Conservation (phyloP, 2,329 filamentous ascomycete species). For the Alternaria dauci region DNA sequence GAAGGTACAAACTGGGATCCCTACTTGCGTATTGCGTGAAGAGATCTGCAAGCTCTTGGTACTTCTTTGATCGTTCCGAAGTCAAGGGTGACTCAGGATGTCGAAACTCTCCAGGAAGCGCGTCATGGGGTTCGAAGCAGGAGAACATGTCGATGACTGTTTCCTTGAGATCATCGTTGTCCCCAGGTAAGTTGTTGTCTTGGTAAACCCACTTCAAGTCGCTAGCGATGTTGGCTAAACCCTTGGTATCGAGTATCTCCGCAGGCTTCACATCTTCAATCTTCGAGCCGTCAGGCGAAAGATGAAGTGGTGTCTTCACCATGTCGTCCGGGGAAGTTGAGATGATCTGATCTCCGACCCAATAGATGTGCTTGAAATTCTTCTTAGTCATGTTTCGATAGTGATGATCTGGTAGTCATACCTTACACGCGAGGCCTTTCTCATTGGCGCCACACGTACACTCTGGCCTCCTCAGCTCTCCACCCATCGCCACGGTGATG, state of each 20-base stretch:
- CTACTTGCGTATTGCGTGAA: slow-evolving; percentile 39
- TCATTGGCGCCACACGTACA: slow-evolving; percentile 50
- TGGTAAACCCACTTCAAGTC: slow-evolving; percentile 44
- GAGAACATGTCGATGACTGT: slow-evolving; percentile 48
- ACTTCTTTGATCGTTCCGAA: slow-evolving; percentile 43
- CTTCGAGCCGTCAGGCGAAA: slow-evolving; percentile 46
- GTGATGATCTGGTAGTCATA: slow-evolving; percentile 17
- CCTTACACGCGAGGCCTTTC: slow-evolving; percentile 46
- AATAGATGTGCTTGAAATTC: slow-evolving; percentile 48
- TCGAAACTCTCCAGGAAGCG: slow-evolving; percentile 46
- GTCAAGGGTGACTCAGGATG: slow-evolving; percentile 34
- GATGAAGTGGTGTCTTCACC: slow-evolving; percentile 37
- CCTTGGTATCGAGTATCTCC: slow-evolving; percentile 37
- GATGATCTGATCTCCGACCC: slow-evolving; percentile 48
- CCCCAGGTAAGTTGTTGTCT: slow-evolving; percentile 36
- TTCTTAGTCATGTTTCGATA: slow-evolving; percentile 5
- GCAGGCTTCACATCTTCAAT: slow-evolving; percentile 42
- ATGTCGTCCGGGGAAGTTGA: slow-evolving; percentile 32
- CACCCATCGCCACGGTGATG: slow-evolving; percentile 46
- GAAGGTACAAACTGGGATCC: slow-evolving; percentile 39
- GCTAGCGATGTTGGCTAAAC: slow-evolving; percentile 38
- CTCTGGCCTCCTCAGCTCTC: slow-evolving; percentile 33
- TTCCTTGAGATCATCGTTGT: slow-evolving; percentile 43
- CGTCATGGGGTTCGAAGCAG: slow-evolving; percentile 47
- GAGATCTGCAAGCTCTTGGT: slow-evolving; percentile 41